These are phyloP conservation scores for Venustampulla echinocandica DNA, from an alignment of 495 filamentous ascomycete genomes.

Conservation along the genomic window DNA sequence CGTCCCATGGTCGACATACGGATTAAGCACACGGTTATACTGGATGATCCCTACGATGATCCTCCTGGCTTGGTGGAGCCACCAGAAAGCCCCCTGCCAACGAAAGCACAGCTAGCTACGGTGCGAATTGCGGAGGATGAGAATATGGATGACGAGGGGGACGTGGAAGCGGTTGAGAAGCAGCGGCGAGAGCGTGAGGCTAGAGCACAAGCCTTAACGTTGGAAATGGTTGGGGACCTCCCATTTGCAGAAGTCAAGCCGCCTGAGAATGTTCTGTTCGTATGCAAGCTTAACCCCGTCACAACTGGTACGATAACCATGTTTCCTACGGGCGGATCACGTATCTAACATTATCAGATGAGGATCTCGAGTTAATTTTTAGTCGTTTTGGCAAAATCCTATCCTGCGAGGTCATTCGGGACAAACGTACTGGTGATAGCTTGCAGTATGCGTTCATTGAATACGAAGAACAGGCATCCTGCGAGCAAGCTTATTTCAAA, in stretches of 20 bases:
- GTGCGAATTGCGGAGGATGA: conserved; percentile 89
- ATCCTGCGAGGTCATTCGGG: conserved; percentile 92
- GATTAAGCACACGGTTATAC: conserved; percentile 79
- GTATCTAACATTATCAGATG: conserved; percentile 40
- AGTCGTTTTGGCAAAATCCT: conserved; percentile 93
- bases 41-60: conserved; percentile 84
- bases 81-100: conserved; percentile 70
- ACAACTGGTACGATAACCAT: conserved; percentile 39
- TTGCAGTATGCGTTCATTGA: conserved; percentile 98
- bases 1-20: conserved; percentile 84
- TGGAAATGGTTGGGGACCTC: conserved; percentile 97
- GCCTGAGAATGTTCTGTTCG: conserved; percentile 93
- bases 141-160: conserved; percentile 47
- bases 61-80: conserved; percentile 67
- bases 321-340: not conserved
- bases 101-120: conserved; percentile 78
- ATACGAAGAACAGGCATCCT: conserved; percentile 83
- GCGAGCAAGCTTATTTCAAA: conserved; percentile 95
- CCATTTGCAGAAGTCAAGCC: conserved; percentile 98
- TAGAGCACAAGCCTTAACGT: conserved; percentile 83
- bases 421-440: conserved; percentile 88
- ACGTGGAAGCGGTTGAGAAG: conserved; percentile 69
- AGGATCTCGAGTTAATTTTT: conserved; percentile 92
- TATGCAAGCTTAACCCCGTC: conserved; percentile 97
- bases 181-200: conserved; percentile 83